Evolutionary conservation across 2,329 filamentous ascomycete species (phyloP).

Genomic region (Cladophialophora carrionii): DNA sequence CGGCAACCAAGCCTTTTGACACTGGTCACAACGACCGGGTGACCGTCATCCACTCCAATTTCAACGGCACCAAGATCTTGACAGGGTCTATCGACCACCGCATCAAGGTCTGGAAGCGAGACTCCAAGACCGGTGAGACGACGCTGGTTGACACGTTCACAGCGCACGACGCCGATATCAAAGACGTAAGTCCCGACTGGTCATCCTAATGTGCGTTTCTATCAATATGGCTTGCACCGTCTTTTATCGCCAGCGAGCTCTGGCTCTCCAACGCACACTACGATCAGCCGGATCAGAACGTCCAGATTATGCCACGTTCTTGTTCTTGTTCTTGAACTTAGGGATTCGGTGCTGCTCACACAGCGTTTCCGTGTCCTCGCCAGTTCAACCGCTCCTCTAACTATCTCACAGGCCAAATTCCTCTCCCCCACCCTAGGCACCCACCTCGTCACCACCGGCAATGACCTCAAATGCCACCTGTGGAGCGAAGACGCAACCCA

Average conservation of each 20-base stretch:
- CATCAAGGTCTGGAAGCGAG: constrained; percentile 86
- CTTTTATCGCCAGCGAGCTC: background rate
- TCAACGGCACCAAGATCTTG: constrained; percentile 87
- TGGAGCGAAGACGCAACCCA: constrained; percentile 91
- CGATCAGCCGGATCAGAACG: background rate
- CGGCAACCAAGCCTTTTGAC: constrained; percentile 47
- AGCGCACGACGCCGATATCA: constrained; percentile 85
- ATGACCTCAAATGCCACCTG: constrained; percentile 86
- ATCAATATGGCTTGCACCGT: no score
- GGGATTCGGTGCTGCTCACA: background rate
- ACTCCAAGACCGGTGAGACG: constrained; percentile 75
- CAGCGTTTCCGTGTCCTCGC: background rate
- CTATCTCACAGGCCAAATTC: constrained; percentile 74
- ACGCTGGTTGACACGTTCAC: constrained; percentile 77
- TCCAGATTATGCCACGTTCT: no score
- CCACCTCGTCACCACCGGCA: constrained; percentile 82
- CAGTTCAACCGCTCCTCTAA: background rate
- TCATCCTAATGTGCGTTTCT: background rate
- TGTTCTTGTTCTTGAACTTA: background rate
- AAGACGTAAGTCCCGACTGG: constrained; percentile 66
- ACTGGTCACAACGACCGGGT: constrained; percentile 66
- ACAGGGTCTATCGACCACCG: constrained; percentile 91
- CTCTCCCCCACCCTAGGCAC: constrained; percentile 87
- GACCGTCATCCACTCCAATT: constrained; percentile 85
- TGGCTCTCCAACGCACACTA: background rate